Evolutionary conservation across 495 filamentous ascomycete genomes (phyloP), one percentile per base, ranked within the genome.

Genomic region (Aspergillus cavernicola): DNA sequence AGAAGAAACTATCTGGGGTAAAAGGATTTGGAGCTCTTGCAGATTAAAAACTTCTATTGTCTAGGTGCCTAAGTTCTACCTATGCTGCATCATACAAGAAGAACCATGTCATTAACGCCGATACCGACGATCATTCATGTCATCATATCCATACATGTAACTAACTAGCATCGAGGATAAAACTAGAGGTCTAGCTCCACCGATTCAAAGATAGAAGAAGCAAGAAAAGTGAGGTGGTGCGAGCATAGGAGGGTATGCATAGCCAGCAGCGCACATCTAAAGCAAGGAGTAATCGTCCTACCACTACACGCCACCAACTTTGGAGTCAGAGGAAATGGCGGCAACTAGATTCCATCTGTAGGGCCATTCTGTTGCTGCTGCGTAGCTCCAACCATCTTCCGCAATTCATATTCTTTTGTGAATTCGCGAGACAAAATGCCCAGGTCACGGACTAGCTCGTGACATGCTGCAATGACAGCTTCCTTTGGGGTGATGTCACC

Each of bases 331-430:
- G n/a, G 13, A 26, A 19, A 16, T 7, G 15, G 5, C 5, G 20
- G 31, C 22, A n/a, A 23, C 31, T 57, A 60, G 23, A 45, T 32
- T 49, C 55, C 58, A 56, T 73, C 68, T 40, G 66, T 59, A 37
- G 45, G 53, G 19, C 57, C 64, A 44, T 63, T 65, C 56, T 75
- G 71, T 61, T 67, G 64, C 36, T 74, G 71, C 55, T 71, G 63
- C 41, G 68, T 67, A 33, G 81, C 85, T 13, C 83, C 83, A 20
- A 88, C 87, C 78, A 92, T 95, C 76, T 92, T 95, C 59, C 92
- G 86, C 51, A 97, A 77, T 58, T 96, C 92, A 64, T 84, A 95
- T 71, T 99, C 95, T 66, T 95, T 95, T 41, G 90, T 95, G 69
- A 98, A 96, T 62, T 95, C 87, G 45, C 88, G 84, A 31, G 84